These are phyloP conservation scores for Mycena sp. DNA, from an alignment of 1,284 basidiomycete genomes.

Conservation along the genomic window DNA sequence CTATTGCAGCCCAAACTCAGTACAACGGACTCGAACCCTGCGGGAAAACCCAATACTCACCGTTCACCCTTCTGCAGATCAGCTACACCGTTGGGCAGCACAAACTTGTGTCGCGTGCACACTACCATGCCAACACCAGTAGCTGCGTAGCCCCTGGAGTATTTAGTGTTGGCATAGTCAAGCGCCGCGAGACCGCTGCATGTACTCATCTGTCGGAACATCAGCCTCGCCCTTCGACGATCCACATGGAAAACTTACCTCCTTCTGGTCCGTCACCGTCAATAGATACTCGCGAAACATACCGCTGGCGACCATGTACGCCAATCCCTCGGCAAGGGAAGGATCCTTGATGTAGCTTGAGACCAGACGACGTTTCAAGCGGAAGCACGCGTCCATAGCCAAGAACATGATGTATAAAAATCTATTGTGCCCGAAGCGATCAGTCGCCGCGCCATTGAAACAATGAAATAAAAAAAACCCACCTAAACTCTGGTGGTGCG, in stretches of 20 bases:
- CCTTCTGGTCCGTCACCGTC: neutral
- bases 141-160: slow-evolving; percentile 20
- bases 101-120: slow-evolving; percentile 18
- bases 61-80: neutral
- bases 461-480: neutral
- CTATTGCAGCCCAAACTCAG: slow-evolving; percentile 18
- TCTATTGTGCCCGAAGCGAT: neutral
- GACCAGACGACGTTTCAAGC: neutral
- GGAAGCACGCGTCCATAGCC: neutral
- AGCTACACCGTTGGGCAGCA: neutral
- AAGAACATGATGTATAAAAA: slow-evolving; percentile 3
- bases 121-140: slow-evolving; percentile 31
- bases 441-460: neutral
- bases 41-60: neutral
- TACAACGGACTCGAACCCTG: no score
- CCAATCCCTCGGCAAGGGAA: neutral
- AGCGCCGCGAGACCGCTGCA: slow-evolving; percentile 34
- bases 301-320: neutral
- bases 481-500: neutral
- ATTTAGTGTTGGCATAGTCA: slow-evolving; percentile 35
- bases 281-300: neutral
- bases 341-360: neutral
- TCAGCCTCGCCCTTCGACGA: no score
- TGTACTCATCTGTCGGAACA: slow-evolving; percentile 15
- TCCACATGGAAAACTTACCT: neutral